Evolutionary conservation across 2,329 filamentous ascomycete genomes (phyloP), one percentile per base, ranked within the genome.

Genomic region (Fusarium sp.): DNA sequence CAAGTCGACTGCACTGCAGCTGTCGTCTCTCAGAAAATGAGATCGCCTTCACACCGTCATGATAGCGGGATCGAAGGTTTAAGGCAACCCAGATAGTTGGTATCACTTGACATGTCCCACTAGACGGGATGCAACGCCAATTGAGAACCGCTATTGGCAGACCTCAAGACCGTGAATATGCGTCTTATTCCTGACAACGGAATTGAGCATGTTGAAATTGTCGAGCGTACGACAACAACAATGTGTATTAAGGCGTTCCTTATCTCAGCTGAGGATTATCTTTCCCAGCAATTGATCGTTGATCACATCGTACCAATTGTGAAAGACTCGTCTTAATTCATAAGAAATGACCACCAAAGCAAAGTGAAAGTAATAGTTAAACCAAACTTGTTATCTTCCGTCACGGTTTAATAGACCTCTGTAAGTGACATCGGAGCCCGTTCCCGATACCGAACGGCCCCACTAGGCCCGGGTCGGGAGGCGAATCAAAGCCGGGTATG

Each of bases 31-130:
- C 45, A 40, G 22, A 34, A 53, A 44, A 38, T 43, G 31, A 62
- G 53, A 56, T 67, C 62, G 67, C n/a, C 53, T 63, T 22, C 49
- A 36, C 39, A 39, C 67, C 62, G 62, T 57, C 51, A 64, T 64
- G 51, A 57, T 53, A 59, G 44, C 47, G 40, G 66, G 46, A 59
- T 55, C n/a, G 39, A 54, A 70, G 49, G 51, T 62, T 69, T 43
- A 51, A 61, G 61, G 33, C 57, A 57, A 50, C 61, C 62, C 51
- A 45, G 34, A 31, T 34, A 58, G 22, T 62, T 51, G 57, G 62
- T 58, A 70, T 69, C 66, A 70, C 53, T 69, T 70, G 67, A 67
- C 53, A 22, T 49, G 63, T 59, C 44, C 39, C 50, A 31, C 34
- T 43, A 40, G 40, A 51, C 42, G 22, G 33, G 43, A 67, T 70